Percentiles rank a stretch among this genome's conserved stretches.
These are phyloP conservation scores for Trichosporon asahii DNA, from an alignment of 1,284 basidiomycete genomes.

Conservation along the genomic window DNA sequence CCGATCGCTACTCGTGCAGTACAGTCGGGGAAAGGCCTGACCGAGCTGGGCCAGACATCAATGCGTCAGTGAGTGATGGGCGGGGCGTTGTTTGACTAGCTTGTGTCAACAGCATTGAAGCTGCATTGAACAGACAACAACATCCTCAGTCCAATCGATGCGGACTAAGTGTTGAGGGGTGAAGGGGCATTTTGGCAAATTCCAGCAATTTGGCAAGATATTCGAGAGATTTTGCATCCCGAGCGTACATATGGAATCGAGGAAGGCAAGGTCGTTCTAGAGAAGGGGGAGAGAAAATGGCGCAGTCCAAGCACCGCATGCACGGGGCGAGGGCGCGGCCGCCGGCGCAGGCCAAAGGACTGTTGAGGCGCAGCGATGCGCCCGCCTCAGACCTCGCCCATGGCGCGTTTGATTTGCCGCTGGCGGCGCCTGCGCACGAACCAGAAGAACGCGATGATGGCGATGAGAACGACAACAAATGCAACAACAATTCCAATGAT, in stretches of 20 bases:
- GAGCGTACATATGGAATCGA: not conserved
- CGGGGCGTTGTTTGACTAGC: not conserved
- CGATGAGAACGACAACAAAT: not conserved
- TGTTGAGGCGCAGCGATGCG: not conserved
- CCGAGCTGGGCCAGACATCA: not conserved
- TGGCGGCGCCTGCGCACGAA: not conserved
- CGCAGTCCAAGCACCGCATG: not conserved
- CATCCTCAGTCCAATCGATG: too few relatives aligned
- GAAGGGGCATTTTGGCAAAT: not conserved
- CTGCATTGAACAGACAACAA: too few relatives aligned
- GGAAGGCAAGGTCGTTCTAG: not conserved
- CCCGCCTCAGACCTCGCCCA: not conserved
- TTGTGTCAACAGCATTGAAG: too few relatives aligned
- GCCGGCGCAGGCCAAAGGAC: not conserved
- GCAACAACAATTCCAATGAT: not conserved
- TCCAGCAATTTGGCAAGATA: not conserved
- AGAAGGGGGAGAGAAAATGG: not conserved
- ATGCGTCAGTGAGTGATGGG: not conserved
- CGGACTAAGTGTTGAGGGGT: too few relatives aligned
- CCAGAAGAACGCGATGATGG: not conserved
- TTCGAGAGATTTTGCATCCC: not conserved
- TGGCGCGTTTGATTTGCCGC: slow-evolving; percentile 1
- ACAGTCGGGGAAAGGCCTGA: not conserved
- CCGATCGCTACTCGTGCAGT: not conserved
- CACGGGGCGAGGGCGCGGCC: not conserved